Conservation (phyloP, 1,284 basidiomycete genomes). For the Stygiomarasmius scandens region DNA sequence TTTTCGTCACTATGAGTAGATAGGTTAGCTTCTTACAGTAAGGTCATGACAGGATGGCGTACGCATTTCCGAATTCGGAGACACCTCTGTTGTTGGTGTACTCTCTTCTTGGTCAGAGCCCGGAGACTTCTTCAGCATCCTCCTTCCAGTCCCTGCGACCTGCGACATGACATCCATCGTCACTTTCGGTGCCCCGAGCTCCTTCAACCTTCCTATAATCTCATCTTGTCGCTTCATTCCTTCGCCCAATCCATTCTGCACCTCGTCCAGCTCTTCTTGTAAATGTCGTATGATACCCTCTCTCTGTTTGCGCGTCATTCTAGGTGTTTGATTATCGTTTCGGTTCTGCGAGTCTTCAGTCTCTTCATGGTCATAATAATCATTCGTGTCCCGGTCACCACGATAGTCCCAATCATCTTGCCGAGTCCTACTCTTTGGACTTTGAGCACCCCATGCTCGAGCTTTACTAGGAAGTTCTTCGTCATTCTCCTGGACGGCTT, state of each 20-base stretch:
- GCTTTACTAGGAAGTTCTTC: background rate
- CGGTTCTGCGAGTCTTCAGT: background rate
- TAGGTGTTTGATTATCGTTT: background rate
- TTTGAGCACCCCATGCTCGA: background rate
- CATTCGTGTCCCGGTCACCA: background rate
- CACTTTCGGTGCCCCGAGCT: slow-evolving; percentile 18
- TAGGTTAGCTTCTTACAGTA: background rate
- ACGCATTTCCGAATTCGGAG: background rate
- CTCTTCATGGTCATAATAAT: background rate
- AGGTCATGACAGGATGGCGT: too few relatives aligned
- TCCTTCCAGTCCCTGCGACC: slow-evolving; percentile 2
- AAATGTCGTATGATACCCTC: background rate
- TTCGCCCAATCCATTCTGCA: slow-evolving; percentile 37
- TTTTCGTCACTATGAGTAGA: slow-evolving; percentile 5
- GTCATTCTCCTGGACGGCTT: background rate
- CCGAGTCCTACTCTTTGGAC: background rate
- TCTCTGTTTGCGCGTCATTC: background rate
- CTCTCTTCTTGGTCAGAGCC: background rate
- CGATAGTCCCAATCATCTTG: background rate
- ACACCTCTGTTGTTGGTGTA: background rate
- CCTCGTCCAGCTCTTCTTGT: slow-evolving; percentile 32
- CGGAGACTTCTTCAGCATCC: background rate
- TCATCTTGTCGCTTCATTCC: slow-evolving; percentile 32
- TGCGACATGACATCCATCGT: background rate
- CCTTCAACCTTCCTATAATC: slow-evolving; percentile 32